phyloP scores from a whole-genome alignment of 1,139 yeast genomes.

The Blastobotrys indianensis region DNA sequence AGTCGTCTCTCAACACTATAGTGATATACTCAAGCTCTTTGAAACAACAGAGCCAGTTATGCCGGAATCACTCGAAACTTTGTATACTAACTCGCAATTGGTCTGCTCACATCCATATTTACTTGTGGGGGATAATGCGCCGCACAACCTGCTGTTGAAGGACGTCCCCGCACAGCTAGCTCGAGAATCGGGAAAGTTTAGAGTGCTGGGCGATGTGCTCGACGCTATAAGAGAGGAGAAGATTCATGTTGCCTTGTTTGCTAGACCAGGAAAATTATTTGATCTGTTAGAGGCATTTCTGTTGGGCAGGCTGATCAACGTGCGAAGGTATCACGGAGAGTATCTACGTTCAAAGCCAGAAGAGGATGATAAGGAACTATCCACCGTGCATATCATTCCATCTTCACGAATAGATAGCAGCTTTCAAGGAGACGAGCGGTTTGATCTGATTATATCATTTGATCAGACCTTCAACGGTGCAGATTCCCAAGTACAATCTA shows the following conservation, averaged over 20 bases:
- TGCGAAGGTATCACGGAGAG: conserved; percentile 61
- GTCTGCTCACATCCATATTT: conserved; percentile 88
- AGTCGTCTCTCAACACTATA: conserved; percentile 82
- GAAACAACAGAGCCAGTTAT: conserved; percentile 57
- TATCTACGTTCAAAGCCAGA: conserved; percentile 22
- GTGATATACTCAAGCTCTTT: conserved; percentile 82
- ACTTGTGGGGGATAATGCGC: conserved; percentile 78
- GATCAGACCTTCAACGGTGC: conserved; percentile 60
- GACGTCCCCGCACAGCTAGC: conserved; percentile 72
- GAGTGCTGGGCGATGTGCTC: conserved; percentile 50
- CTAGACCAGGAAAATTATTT: conserved; percentile 55
- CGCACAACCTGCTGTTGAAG: conserved; percentile 68
- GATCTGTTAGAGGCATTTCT: conserved; percentile 76
- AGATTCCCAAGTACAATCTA: conserved; percentile 32
- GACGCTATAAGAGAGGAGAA: conserved; percentile 37
- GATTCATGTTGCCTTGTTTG: conserved; percentile 44
- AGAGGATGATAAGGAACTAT: conserved; percentile 21
- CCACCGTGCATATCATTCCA: conserved; percentile 33
- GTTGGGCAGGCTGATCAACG: conserved; percentile 60
- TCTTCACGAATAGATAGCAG: conserved; percentile 27
- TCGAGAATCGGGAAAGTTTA: conserved; percentile 83
- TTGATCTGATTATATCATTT: conserved; percentile 62
- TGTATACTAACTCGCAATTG: conserved; percentile 67
- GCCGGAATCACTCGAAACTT: conserved; percentile 52
- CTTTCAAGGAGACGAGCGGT: conserved; percentile 30